Evolutionary conservation across 306 rosid species (phyloP), one percentile per base, ranked within the genome.

Genomic region (Heteromeles arbutifolia): DNA sequence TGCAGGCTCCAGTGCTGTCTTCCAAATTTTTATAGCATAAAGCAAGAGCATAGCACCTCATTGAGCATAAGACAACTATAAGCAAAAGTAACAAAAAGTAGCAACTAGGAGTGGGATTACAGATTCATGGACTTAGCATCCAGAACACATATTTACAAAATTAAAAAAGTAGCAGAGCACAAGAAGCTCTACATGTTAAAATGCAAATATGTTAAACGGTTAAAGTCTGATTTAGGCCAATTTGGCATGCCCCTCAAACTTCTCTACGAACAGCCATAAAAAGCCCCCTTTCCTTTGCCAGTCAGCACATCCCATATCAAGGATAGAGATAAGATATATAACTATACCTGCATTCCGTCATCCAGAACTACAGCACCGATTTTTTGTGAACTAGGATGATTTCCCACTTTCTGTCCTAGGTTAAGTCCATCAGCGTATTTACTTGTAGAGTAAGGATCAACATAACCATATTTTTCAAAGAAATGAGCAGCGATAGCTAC

Each of bases 321-420:
- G 12, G 12, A 41, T 2, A 57, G 48, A 61, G 50, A 34, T 22
- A 6, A 31, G 25, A 41, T 14, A 72, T 26, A 68, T 66, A 58
- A 31, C 19, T 39, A 21, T 84, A 92, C 98, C 96, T 94, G 96
- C 98, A 92, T 91, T 71, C 96, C 97, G 84, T 92, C 98, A 79
- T 95, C 97, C 22, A 95, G 90, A 77, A 92, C 85, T 43, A 85
- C 87, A 65, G 79, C 86, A 72, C 96, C 96, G 76, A 89, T 81
- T 76, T 83, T 83, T 80, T 80, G 86, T 28, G 90, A 89, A 63
- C 76, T 26, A 37, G 61, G 73, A 82, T 56, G 76, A 79, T 53
- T 73, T 8, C 79, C 77, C 50, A 19, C 77, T 74, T 80, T 76
- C 67, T 11, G 31, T 11, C 71, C 74, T 76, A 66, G 71, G 73